Evolutionary conservation across 495 filamentous ascomycete genomes (phyloP).

Genomic region (Penicillium manginii): DNA sequence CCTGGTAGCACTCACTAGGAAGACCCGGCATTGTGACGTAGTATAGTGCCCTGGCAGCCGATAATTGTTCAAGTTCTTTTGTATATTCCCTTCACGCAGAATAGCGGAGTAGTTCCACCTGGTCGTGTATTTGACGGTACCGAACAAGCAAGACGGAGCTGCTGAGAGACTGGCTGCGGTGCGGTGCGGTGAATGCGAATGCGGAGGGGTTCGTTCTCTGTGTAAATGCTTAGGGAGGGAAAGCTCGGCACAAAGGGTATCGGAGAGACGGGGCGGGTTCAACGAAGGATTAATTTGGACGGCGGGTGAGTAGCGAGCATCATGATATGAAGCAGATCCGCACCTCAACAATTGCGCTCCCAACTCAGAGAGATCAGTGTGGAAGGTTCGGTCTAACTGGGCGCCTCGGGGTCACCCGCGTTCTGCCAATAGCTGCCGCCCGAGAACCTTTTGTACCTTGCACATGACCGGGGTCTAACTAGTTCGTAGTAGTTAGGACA

Average conservation of each 20-base stretch:
- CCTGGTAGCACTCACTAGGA: constrained; percentile 67
- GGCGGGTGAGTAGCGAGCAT: constrained; percentile 17
- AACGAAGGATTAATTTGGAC: constrained; percentile 13
- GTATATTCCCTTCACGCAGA: constrained; percentile 3
- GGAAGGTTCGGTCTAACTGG: constrained; percentile 6
- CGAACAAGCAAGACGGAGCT: background rate
- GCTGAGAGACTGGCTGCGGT: background rate
- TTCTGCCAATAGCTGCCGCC: constrained; percentile 9
- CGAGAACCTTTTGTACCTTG: background rate
- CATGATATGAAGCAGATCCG: constrained; percentile 17
- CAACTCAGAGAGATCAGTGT: constrained; percentile 7
- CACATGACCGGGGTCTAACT: constrained; percentile 13
- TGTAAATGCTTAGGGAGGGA: constrained; percentile 11
- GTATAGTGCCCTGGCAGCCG: constrained; percentile 2
- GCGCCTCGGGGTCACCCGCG: background rate
- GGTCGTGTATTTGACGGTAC: background rate
- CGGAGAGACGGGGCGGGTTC: constrained; percentile 2
- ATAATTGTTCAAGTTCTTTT: background rate
- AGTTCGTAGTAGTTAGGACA: background rate
- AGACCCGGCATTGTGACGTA: constrained; percentile 76
- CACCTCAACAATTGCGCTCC: constrained; percentile 16
- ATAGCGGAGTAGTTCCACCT: background rate
- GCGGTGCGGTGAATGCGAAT: constrained; percentile 4
- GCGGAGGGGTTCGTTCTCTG: constrained; percentile 1
- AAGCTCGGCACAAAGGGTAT: constrained; percentile 7